These are phyloP conservation scores for Pseudevernia furfuracea DNA, from an alignment of 495 filamentous ascomycete species.

Conservation along the genomic window DNA sequence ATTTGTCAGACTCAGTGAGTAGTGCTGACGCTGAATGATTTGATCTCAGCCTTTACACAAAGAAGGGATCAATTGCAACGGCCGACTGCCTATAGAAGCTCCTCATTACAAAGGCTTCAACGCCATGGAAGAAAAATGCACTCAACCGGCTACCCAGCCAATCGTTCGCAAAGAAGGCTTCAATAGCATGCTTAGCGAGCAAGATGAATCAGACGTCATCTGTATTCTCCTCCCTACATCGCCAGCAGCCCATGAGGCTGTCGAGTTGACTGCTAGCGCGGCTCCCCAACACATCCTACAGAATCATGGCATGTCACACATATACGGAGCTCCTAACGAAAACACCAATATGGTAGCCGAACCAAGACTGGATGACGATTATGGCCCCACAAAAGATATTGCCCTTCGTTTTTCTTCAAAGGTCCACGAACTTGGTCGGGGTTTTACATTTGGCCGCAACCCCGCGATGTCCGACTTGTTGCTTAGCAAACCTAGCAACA, in stretches of 20 bases:
- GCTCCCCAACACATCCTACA: slow-evolving; percentile 55
- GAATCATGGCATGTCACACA: slow-evolving; percentile 29
- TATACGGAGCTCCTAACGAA: slow-evolving; percentile 1
- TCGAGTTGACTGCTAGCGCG: slow-evolving; percentile 45
- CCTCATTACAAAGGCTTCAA: neutral
- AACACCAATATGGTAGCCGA: slow-evolving; percentile 9
- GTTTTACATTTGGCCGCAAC: slow-evolving; percentile 84
- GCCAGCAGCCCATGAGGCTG: slow-evolving; percentile 58
- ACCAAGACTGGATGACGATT: slow-evolving; percentile 17
- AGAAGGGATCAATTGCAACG: slow-evolving; percentile 21
- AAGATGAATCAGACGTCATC: slow-evolving; percentile 79
- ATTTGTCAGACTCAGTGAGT: neutral
- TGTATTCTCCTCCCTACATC: slow-evolving; percentile 81
- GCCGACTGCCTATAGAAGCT: slow-evolving; percentile 18
- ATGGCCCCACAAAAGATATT: slow-evolving; percentile 56
- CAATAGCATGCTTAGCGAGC: slow-evolving; percentile 64
- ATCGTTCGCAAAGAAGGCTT: slow-evolving; percentile 67
- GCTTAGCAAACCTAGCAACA: slow-evolving; percentile 44
- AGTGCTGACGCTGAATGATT: too few species aligned
- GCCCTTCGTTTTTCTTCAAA: slow-evolving; percentile 70
- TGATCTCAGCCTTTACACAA: slow-evolving; percentile 18
- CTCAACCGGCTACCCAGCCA: slow-evolving; percentile 71
- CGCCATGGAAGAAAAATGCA: slow-evolving; percentile 35
- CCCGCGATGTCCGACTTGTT: slow-evolving; percentile 64
- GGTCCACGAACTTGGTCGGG: slow-evolving; percentile 53